phyloP scores from a whole-genome alignment of 1,139 yeast genomes.

The Zygosaccharomyces sapae region DNA sequence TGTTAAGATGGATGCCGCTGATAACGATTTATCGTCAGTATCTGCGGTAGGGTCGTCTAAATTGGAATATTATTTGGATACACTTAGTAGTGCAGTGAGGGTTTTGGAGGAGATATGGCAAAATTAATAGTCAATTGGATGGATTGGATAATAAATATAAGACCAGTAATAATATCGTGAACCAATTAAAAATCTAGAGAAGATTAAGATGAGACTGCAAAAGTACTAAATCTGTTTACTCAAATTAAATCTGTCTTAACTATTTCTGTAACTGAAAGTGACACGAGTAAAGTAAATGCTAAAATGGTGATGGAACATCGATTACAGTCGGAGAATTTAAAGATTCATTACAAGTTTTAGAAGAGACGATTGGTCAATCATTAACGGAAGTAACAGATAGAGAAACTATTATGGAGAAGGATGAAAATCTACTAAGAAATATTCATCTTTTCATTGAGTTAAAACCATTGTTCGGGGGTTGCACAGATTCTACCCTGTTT shows the following conservation, averaged over 20 bases:
- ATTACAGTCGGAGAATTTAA: constrained; percentile 37
- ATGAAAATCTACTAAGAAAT: constrained; percentile 38
- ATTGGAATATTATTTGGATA: constrained; percentile 59
- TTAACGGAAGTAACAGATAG: constrained; percentile 32
- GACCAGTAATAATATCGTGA: constrained; percentile 35
- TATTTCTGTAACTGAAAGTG: constrained; percentile 22
- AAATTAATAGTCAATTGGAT: constrained; percentile 34
- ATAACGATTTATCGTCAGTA: constrained; percentile 16
- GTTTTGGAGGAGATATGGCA: constrained; percentile 49
- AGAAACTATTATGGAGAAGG: constrained; percentile 32
- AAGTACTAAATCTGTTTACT: constrained; percentile 46
- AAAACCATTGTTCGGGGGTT: constrained; percentile 49
- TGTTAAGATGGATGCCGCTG: constrained; percentile 15
- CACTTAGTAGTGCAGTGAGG: constrained; percentile 53
- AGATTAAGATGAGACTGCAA: constrained; percentile 44
- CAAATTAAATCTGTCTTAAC: constrained; percentile 40
- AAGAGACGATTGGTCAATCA: constrained; percentile 43
- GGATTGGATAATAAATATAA: constrained; percentile 20
- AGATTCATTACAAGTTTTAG: constrained; percentile 41
- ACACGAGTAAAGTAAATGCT: constrained; percentile 3
- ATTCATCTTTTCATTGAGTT: constrained; percentile 46
- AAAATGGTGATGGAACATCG: constrained; percentile 9
- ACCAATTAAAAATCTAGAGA: constrained; percentile 43
- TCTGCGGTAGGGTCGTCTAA: constrained; percentile 43
- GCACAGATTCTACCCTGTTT: constrained; percentile 46